Evolutionary conservation across 179 eudicot species (phyloP).

Genomic region (Pouteria campechiana): DNA sequence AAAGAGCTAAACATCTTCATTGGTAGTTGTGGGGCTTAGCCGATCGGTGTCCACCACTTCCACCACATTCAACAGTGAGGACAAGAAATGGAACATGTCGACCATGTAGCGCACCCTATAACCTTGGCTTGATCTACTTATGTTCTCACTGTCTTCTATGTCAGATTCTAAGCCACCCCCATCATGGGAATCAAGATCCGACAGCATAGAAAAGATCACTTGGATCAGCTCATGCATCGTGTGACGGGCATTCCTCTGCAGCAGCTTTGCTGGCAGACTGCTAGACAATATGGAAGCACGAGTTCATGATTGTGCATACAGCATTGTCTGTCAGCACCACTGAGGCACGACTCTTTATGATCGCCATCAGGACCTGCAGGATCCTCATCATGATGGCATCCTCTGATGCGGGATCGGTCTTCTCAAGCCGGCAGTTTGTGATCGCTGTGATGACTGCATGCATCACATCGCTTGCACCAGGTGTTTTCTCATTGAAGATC

Average conservation of each 20-base stretch:
- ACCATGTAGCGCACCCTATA: conserved; percentile 62
- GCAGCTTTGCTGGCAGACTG: conserved; percentile 53
- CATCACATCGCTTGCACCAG: conserved; percentile 58
- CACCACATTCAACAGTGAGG: conserved; percentile 80
- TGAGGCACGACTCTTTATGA: conserved; percentile 55
- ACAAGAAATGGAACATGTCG: conserved; percentile 81
- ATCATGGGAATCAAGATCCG: conserved; percentile 48
- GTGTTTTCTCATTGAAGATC: conserved; percentile 61
- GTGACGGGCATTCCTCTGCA: conserved; percentile 51
- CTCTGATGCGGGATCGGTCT: conserved; percentile 39
- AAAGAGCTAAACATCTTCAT: conserved; percentile 78
- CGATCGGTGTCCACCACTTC: conserved; percentile 48
- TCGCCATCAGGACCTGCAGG: conserved; percentile 31
- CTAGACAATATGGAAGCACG: conserved; percentile 75
- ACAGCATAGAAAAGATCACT: conserved; percentile 42
- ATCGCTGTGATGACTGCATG: conserved; percentile 41
- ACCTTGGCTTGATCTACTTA: too few relatives aligned
- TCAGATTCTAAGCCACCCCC: conserved; percentile 61
- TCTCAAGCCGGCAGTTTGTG: conserved; percentile 68
- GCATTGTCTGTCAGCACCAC: conserved; percentile 53
- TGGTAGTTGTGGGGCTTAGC: conserved; percentile 28
- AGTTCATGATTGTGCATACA: conserved; percentile 67
- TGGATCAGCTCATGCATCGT: conserved; percentile 80
- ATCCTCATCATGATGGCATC: conserved; percentile 73
- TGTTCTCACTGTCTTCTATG: conserved; percentile 28